A percentile compares a stretch with the other conserved stretches of the same genome.
Evolutionary conservation across 176 grass and related monocot genomes (phyloP).

Genomic region (Triticum monococcum): DNA sequence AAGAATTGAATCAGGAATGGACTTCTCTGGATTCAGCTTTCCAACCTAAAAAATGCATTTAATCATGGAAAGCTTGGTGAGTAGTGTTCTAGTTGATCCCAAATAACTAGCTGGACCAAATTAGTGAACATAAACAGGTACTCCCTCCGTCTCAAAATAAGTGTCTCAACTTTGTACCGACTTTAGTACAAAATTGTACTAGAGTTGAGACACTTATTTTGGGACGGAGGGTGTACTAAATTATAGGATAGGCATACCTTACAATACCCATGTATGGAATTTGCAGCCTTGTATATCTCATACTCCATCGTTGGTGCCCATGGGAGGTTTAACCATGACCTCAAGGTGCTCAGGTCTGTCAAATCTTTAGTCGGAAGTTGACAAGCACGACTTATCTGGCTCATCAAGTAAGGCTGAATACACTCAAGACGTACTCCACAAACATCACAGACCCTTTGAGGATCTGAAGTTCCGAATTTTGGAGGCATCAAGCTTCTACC

Average conservation of each 20-base stretch:
- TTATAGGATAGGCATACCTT: slow-evolving; percentile 51
- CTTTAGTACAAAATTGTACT: too few relatives aligned
- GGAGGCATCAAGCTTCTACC: slow-evolving; percentile 77
- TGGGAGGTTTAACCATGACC: slow-evolving; percentile 88
- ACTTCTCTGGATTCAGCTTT: slow-evolving; percentile 69
- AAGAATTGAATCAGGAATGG: slow-evolving; percentile 78
- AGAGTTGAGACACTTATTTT: too few relatives aligned
- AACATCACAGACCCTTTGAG: slow-evolving; percentile 92
- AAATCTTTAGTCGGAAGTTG: slow-evolving; percentile 76
- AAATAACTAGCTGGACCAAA: not conserved
- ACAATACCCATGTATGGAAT: slow-evolving; percentile 67
- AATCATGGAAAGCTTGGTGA: not conserved
- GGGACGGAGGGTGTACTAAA: not conserved
- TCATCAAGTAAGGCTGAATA: slow-evolving; percentile 78
- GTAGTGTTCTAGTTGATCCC: slow-evolving; percentile 13
- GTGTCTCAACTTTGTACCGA: too few relatives aligned
- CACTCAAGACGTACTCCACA: slow-evolving; percentile 68
- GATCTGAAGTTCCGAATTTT: slow-evolving; percentile 73
- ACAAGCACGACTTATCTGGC: slow-evolving; percentile 55
- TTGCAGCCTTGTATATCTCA: slow-evolving; percentile 95
- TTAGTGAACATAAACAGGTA: not conserved
- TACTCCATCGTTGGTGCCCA: slow-evolving; percentile 78
- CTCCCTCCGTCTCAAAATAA: too few relatives aligned
- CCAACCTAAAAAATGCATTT: slow-evolving; percentile 54
- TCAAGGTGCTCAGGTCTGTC: slow-evolving; percentile 74